phyloP scores from a whole-genome alignment of 495 filamentous ascomycete genomes.

The Penicillium manginii region DNA sequence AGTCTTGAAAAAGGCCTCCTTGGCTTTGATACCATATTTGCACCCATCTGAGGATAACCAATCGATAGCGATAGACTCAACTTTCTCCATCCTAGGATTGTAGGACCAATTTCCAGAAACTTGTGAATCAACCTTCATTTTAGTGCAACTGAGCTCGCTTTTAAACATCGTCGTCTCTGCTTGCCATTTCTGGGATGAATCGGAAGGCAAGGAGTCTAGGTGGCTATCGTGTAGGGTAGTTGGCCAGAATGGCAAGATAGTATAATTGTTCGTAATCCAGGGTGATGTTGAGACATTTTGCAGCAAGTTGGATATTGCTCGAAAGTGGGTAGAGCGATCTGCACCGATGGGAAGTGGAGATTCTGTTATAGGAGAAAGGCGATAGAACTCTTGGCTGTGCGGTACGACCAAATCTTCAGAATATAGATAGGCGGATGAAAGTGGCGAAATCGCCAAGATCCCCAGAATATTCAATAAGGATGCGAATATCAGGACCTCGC shows the following conservation, averaged over 20 bases:
- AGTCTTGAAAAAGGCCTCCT: slow-evolving; percentile 3
- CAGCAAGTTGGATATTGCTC: slow-evolving; percentile 35
- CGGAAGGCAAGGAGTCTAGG: slow-evolving; percentile 27
- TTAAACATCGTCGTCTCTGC: slow-evolving; percentile 39
- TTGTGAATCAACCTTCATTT: slow-evolving; percentile 23
- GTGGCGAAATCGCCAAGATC: slow-evolving; percentile 35
- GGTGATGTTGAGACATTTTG: slow-evolving; percentile 43
- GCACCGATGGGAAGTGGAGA: slow-evolving; percentile 23
- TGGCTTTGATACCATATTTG: slow-evolving; percentile 14
- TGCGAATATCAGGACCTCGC: slow-evolving; percentile 31
- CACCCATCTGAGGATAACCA: slow-evolving; percentile 23
- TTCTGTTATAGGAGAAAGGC: slow-evolving; percentile 12
- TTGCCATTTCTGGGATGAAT: slow-evolving; percentile 28
- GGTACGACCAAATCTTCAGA: slow-evolving; percentile 29
- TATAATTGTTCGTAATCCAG: slow-evolving; percentile 43
- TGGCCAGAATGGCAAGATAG: slow-evolving; percentile 45
- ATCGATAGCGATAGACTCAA: background rate
- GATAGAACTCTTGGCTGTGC: slow-evolving; percentile 21
- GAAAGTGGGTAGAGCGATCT: slow-evolving; percentile 31
- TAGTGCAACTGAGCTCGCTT: slow-evolving; percentile 28
- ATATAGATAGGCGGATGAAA: slow-evolving; percentile 37
- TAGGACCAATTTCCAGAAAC: background rate
- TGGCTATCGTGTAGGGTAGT: slow-evolving; percentile 15
- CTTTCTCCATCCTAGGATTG: background rate
- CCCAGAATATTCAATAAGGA: slow-evolving; percentile 33